Percentiles rank a stretch among this genome's conserved stretches.
Conservation (phyloP, 352 stramenopile species). For the Globisporangium okanoganense region DNA sequence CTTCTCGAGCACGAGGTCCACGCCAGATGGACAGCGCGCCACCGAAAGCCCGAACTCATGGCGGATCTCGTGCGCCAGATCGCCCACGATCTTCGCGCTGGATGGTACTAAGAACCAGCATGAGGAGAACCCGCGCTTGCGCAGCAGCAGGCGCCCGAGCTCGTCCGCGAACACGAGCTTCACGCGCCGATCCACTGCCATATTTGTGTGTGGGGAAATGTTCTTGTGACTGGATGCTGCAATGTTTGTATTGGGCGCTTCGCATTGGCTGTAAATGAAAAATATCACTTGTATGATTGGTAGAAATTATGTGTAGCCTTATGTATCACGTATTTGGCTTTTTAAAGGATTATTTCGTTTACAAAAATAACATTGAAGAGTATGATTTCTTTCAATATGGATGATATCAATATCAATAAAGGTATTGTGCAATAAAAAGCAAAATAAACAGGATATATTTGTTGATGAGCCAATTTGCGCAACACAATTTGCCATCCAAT, state of each 20-base stretch:
- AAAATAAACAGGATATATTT: neutral
- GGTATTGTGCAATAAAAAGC: neutral
- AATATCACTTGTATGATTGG: neutral
- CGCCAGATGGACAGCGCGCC: conserved; percentile 33
- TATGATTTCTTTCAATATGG: too few relatives aligned
- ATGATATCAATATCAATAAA: neutral
- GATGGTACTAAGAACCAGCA: conserved; percentile 71
- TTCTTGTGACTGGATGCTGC: neutral
- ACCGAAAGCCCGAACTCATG: conserved; percentile 48
- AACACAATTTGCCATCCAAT: neutral
- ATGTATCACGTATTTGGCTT: neutral
- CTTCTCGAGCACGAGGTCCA: conserved; percentile 58
- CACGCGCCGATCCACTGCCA: conserved; percentile 29
- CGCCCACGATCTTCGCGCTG: conserved; percentile 44
- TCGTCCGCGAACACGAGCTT: conserved; percentile 60
- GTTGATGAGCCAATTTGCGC: conserved; percentile 1
- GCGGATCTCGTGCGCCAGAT: conserved; percentile 51
- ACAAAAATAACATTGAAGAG: too few relatives aligned
- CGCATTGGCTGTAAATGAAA: neutral
- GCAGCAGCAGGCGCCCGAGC: conserved; percentile 39
- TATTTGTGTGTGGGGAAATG: conserved; percentile 4
- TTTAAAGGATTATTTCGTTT: too few relatives aligned
- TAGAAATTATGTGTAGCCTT: neutral
- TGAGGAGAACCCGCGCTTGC: conserved; percentile 40
- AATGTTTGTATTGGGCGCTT: neutral